phyloP scores from a whole-genome alignment of 2,329 filamentous ascomycete genomes.

The Diaporthe eres region DNA sequence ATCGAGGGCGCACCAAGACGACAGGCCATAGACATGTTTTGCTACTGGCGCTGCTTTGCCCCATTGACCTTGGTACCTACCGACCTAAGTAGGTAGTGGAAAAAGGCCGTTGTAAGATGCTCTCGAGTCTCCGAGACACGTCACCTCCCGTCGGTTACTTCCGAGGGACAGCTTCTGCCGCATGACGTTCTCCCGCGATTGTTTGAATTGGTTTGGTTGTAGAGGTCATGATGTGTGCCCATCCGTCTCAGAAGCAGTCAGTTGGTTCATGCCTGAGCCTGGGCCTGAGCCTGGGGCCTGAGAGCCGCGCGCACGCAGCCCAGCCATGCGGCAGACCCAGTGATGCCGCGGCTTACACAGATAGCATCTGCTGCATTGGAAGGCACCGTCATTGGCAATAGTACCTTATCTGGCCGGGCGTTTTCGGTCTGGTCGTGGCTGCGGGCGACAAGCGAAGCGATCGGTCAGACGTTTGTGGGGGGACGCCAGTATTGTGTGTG shows the following conservation, averaged over 20 bases:
- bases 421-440: neutral
- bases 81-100: neutral
- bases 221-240: constrained; percentile 1
- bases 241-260: constrained; percentile 15
- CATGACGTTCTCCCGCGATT: constrained; percentile 19
- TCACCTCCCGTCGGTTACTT: constrained; percentile 34
- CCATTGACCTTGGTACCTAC: neutral
- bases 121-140: constrained; percentile 27
- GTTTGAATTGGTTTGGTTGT: neutral
- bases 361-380: neutral
- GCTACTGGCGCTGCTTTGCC: neutral
- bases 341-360: neutral
- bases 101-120: neutral
- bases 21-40: neutral
- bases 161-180: constrained; percentile 16
- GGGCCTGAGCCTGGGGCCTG: neutral
- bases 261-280: neutral
- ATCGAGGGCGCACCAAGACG: constrained; percentile 8
- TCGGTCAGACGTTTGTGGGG: constrained; percentile 23
- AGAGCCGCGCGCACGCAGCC: constrained; percentile 15
- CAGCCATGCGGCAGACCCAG: constrained; percentile 1
- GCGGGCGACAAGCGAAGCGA: constrained; percentile 21
- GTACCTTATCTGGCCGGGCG: constrained; percentile 26
- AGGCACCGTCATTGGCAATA: constrained; percentile 9
- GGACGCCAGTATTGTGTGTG: neutral